Base-by-base conservation (phyloP, 768 basidiomycete species). In the Agaricus sinodeliciosus region DNA sequence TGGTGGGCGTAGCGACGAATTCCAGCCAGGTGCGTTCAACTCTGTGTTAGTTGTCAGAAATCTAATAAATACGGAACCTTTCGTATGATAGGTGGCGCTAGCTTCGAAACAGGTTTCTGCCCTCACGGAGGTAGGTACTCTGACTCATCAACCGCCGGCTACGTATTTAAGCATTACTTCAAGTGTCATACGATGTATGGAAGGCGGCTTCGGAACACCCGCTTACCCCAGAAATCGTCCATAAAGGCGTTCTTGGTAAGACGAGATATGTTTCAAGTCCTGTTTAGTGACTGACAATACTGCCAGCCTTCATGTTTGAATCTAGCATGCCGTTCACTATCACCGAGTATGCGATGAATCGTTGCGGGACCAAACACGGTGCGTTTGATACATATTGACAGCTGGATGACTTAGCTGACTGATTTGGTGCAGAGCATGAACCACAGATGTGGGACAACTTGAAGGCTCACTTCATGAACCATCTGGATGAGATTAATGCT, bases 371-470 rank as follows among this genome's bases (percentile, higher is more conserved):
- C 53, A 68, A 82, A 9, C 81, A 84, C 56, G 74, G 81, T 81
- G 55, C 42, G 73, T 63, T 15, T 18, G 8, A 49, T 12, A 4
- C 0, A 3, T 55, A 25, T 18, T 12, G 42, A 27, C 9, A 25
- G n/a, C 9, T 42, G 51, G 12, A 6, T 9, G 22, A 5, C 22
- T 18, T 0, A 48, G 2, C 37, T 35, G 41, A 55, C 18, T 31
- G 47, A 43, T 19, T 41, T 27, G 37, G 37, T 42, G 9, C 12
- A 81, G 80, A 77, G 60, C 81, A 81, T 62, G 81, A 82, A 58
- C 81, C 80, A 15, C 75, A 72, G 65, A 84, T 84, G 80, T 86
- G 81, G 82, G 78, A 85, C 52, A 64, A 77, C 52, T 68, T 85
- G 56, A 77, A 73, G 59, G 76, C 69, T 4, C 71, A 80, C 46